Evolutionary conservation across 495 filamentous ascomycete genomes (phyloP).

Genomic region (Penicillium cosmopolitanum): DNA sequence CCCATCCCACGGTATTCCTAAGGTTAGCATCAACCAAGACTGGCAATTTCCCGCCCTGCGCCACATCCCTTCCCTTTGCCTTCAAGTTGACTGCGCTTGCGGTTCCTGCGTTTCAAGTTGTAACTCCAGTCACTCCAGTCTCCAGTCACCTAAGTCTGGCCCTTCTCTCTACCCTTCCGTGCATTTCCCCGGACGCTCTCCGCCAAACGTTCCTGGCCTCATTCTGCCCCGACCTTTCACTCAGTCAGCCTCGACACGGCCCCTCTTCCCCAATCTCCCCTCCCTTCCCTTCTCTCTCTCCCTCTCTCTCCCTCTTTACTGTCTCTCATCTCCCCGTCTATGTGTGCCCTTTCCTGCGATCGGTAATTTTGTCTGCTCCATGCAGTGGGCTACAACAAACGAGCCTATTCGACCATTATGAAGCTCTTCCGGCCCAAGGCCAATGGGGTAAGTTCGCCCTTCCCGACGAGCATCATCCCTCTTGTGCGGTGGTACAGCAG

Average conservation of each 20-base stretch:
- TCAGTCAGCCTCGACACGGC: conserved; percentile 13
- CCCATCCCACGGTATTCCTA: too few relatives aligned
- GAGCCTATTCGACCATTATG: conserved; percentile 33
- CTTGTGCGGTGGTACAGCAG: conserved; percentile 21
- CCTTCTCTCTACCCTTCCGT: background rate
- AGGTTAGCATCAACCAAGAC: too few relatives aligned
- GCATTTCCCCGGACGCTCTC: conserved; percentile 29
- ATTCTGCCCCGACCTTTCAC: conserved; percentile 15
- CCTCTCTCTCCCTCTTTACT: conserved; percentile 2
- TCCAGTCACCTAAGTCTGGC: background rate
- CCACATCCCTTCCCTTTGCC: conserved; percentile 8
- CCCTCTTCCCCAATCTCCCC: conserved; percentile 5
- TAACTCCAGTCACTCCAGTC: too few relatives aligned
- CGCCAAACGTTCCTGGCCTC: conserved; percentile 22
- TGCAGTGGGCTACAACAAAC: conserved; percentile 37
- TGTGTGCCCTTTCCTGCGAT: conserved; percentile 11
- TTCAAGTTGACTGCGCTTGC: background rate
- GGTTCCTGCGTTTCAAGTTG: conserved; percentile 15
- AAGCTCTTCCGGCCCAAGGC: conserved; percentile 49
- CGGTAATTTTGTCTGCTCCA: conserved; percentile 27
- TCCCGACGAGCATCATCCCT: conserved; percentile 21
- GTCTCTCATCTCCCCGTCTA: conserved; percentile 13
- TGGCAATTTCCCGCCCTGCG: background rate
- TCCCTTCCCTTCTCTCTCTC: conserved; percentile 8
- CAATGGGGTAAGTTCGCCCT: conserved; percentile 43